Evolutionary conservation across 495 filamentous ascomycete genomes (phyloP).

Genomic region (Hyaloscypha bicolor): DNA sequence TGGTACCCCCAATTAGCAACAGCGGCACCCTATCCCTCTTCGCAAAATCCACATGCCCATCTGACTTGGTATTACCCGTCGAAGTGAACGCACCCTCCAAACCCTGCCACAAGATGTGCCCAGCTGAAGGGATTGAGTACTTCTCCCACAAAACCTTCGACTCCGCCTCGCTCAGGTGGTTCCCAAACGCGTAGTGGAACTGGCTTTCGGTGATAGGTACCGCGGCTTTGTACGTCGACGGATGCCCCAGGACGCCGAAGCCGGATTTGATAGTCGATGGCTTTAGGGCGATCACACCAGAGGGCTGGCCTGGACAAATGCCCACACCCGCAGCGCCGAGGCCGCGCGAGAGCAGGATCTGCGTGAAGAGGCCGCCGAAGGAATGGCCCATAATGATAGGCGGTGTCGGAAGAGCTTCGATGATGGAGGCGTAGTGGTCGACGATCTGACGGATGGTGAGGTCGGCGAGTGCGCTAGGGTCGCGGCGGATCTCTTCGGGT

Average conservation of each 20-base stretch:
- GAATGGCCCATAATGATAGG: conserved; percentile 32
- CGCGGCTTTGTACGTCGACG: conserved; percentile 24
- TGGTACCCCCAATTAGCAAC: conserved; percentile 57
- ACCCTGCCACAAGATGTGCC: conserved; percentile 30
- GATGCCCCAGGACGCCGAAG: conserved; percentile 23
- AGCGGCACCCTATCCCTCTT: conserved; percentile 41
- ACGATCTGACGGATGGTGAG: conserved; percentile 25
- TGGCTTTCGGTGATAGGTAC: conserved; percentile 29
- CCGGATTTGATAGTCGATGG: conserved; percentile 23
- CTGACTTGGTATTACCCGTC: conserved; percentile 5
- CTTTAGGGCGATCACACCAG: conserved; percentile 24
- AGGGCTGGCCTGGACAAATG: conserved; percentile 23
- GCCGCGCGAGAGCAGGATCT: conserved; percentile 29
- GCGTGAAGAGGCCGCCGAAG: conserved; percentile 28
- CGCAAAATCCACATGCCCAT: conserved; percentile 19
- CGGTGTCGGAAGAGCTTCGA: conserved; percentile 19
- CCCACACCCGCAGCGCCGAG: conserved; percentile 26
- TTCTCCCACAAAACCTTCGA: conserved; percentile 25
- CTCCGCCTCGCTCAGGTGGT: conserved; percentile 22
- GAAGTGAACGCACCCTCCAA: conserved; percentile 11
- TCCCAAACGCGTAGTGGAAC: conserved; percentile 32
- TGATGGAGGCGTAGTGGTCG: conserved; percentile 26
- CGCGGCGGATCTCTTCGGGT: conserved; percentile 19
- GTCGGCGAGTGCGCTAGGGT: conserved; percentile 22
- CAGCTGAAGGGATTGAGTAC: conserved; percentile 28